Conservation (phyloP, 2,329 filamentous ascomycete genomes). For the Magnaporthiopsis poae region DNA sequence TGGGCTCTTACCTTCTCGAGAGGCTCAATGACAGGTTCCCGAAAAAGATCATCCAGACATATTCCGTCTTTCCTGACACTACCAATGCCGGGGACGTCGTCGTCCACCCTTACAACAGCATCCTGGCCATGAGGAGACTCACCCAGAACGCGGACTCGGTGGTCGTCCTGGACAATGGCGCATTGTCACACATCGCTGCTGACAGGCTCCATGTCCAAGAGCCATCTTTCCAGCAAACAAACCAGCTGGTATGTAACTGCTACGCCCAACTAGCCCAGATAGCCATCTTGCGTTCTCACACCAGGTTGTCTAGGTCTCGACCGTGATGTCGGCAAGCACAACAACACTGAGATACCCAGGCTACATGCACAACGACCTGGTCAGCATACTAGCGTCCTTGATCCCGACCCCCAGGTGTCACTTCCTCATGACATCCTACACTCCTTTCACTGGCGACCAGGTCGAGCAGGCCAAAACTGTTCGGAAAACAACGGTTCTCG, state of each 20-base stretch:
- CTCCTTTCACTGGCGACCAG: constrained; percentile 90
- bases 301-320: constrained; percentile 54
- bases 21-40: constrained; percentile 93
- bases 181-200: constrained; percentile 83
- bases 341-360: constrained; percentile 93
- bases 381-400: constrained; percentile 88
- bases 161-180: constrained; percentile 92
- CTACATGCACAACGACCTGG: constrained; percentile 99
- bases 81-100: constrained; percentile 82
- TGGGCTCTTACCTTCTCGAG: constrained; percentile 90
- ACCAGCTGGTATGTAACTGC: constrained; percentile 62
- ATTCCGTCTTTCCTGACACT: constrained; percentile 94
- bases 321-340: constrained; percentile 96
- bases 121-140: constrained; percentile 79
- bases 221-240: constrained; percentile 93
- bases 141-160: constrained; percentile 97
- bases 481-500: constrained; percentile 91
- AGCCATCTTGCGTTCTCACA: not conserved
- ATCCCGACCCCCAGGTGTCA: constrained; percentile 95
- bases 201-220: constrained; percentile 91
- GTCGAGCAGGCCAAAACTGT: constrained; percentile 96
- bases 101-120: constrained; percentile 95
- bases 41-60: constrained; percentile 98
- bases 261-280: not conserved
- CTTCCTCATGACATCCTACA: constrained; percentile 97